Evolutionary conservation across 2,329 filamentous ascomycete genomes (phyloP).

Genomic region (Apiospora sp.): DNA sequence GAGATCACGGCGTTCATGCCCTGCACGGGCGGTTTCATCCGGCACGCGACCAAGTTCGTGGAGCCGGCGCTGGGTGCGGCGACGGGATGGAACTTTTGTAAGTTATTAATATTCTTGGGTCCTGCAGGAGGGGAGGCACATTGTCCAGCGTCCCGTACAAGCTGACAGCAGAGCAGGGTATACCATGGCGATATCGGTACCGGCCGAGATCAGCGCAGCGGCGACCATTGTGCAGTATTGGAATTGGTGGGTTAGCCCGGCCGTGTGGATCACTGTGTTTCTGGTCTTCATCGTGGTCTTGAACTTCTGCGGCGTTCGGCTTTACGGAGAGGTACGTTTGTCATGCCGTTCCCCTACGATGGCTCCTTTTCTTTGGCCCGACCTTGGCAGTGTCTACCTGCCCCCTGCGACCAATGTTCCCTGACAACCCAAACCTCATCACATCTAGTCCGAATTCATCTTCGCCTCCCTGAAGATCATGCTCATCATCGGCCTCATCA

Average conservation of each 20-base stretch:
- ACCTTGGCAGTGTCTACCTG: neutral
- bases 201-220: conserved; percentile 49
- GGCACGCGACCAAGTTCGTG: conserved; percentile 24
- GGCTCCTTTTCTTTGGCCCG: neutral
- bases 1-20: conserved; percentile 26
- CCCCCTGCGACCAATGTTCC: neutral
- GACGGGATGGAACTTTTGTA: conserved; percentile 25
- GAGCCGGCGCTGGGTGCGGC: conserved; percentile 24
- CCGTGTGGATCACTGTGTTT: conserved; percentile 77
- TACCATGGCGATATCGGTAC: conserved; percentile 15
- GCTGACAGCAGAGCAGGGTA: neutral
- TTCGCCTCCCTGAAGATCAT: conserved; percentile 25
- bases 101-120: neutral
- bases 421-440: neutral
- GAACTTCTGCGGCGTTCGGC: conserved; percentile 21
- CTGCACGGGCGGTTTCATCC: conserved; percentile 10
- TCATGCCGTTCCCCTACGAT: neutral
- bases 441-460: conserved; percentile 23
- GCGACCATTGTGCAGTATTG: conserved; percentile 81
- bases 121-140: too few relatives aligned
- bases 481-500: conserved; percentile 26
- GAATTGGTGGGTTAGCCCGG: conserved; percentile 68
- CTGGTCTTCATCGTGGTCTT: conserved; percentile 66
- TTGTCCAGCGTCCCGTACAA: too few relatives aligned
- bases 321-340: conserved; percentile 18